Base-by-base conservation (phyloP, 345 rosid genomes). In the Gossypium ekmanianum region DNA sequence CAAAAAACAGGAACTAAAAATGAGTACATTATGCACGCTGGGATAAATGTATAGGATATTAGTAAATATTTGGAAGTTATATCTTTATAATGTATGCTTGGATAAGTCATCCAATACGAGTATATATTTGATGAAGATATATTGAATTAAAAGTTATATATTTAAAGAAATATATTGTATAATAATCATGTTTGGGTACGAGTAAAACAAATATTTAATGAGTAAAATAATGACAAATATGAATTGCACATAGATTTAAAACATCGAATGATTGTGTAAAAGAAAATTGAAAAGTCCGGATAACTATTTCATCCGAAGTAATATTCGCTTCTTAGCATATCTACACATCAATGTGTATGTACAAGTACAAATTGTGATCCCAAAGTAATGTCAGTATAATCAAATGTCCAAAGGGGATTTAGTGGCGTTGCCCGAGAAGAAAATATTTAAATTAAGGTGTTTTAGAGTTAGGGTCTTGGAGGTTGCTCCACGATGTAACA, bases 401-500 rank as follows among this genome's bases (percentile, higher is more conserved):
- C 48, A 72, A 41, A 56, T 58, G 66, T 51, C 24, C 4, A 51
- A 57, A 3, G 3, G 56, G 44, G 2, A 2, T 44, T 59, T 5
- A 7, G n/a, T 44, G 44, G 34, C 74, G 17, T 22, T 10, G 52
- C 48, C 27, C 26, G 2, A 54, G 71, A 65, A 14, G 63, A 26
- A 17, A 65, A 62, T 11, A 73, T 10, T 61, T 73, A 5, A 72
- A 10, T 61, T 73, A 78, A 20, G 64, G 69, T 17, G 55, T 78
- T 57, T 41, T 77, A 6, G 77, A 74, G 58, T 8, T 18, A 29
- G 87, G 74, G 69, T 83, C 88, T 75, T 85, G 84, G 7, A 81
- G 85, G 83, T 74, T 83, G 81, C 82, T 83, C 85, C 84, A 78
- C 3, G 81, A 71, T 61, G 52, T 78, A 67, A 85, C 78, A 70